Conservation (phyloP, 768 basidiomycete genomes). For the Lactarius psammicola region DNA sequence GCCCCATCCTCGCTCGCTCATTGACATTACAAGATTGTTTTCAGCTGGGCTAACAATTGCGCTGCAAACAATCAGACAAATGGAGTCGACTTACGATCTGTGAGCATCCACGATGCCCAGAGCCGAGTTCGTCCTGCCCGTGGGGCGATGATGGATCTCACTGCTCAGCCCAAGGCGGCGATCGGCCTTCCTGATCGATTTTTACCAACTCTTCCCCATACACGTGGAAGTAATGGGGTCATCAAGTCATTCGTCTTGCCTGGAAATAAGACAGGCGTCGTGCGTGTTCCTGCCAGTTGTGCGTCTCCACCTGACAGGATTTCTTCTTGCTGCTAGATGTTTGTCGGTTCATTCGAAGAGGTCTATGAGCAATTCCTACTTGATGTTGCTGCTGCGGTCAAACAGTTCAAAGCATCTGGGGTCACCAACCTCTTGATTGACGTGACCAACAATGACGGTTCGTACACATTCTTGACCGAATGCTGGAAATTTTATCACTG, state of each 20-base stretch:
- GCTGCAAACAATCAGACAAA: slow-evolving; percentile 50
- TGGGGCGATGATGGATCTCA: background rate
- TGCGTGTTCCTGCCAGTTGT: slow-evolving; percentile 34
- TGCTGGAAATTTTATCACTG: background rate
- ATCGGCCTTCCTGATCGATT: slow-evolving; percentile 49
- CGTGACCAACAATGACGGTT: slow-evolving; percentile 60
- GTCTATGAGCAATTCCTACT: slow-evolving; percentile 52
- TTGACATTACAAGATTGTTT: background rate
- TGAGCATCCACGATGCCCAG: background rate
- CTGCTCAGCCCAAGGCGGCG: slow-evolving; percentile 33
- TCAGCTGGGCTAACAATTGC: slow-evolving; percentile 60
- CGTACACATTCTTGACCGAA: slow-evolving; percentile 19
- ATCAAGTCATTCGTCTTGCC: slow-evolving; percentile 58
- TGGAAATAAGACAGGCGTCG: slow-evolving; percentile 57
- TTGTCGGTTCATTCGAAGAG: slow-evolving; percentile 55
- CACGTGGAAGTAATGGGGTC: slow-evolving; percentile 48
- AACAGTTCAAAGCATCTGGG: slow-evolving; percentile 46
- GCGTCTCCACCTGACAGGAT: background rate
- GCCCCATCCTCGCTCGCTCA: background rate
- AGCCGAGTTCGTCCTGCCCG: slow-evolving; percentile 36
- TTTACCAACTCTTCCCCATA: slow-evolving; percentile 46
- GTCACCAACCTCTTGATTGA: slow-evolving; percentile 56
- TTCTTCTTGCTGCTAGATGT: slow-evolving; percentile 44
- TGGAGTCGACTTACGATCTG: slow-evolving; percentile 46
- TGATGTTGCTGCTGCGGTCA: slow-evolving; percentile 47